phyloP scores from a whole-genome alignment of 768 basidiomycete species.

The Butyriboletus loyo region DNA sequence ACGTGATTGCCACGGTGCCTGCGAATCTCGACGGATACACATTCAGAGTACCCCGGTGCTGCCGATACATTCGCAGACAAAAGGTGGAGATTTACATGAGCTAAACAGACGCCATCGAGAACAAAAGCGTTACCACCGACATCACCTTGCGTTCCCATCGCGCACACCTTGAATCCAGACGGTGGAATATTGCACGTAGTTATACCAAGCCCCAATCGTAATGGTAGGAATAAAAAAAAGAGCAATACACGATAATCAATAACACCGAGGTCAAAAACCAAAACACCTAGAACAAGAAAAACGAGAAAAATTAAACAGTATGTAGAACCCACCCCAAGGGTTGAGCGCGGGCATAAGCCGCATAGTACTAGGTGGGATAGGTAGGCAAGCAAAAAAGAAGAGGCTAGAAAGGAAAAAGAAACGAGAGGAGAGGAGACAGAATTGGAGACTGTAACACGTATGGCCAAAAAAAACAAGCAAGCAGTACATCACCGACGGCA shows the following conservation, averaged over 20 bases:
- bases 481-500: conserved; percentile 1
- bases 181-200: too few species aligned
- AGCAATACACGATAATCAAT: conserved; percentile 3
- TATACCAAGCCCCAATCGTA: too few species aligned
- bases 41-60: too few species aligned
- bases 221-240: not conserved
- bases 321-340: not conserved
- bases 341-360: not conserved
- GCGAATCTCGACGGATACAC: too few species aligned
- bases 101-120: too few species aligned
- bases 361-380: not conserved
- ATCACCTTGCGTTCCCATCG: too few species aligned
- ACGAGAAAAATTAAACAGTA: conserved; percentile 13
- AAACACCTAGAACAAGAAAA: not conserved
- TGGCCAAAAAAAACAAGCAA: not conserved
- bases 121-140: too few species aligned
- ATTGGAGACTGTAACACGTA: not conserved
- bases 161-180: too few species aligned
- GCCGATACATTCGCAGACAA: too few species aligned
- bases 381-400: not conserved
- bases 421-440: not conserved
- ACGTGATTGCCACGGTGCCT: too few species aligned
- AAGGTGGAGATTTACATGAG: too few species aligned
- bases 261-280: not conserved
- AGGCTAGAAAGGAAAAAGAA: not conserved